phyloP scores from a whole-genome alignment of 768 basidiomycete species.

The Lactarius hatsudake region DNA sequence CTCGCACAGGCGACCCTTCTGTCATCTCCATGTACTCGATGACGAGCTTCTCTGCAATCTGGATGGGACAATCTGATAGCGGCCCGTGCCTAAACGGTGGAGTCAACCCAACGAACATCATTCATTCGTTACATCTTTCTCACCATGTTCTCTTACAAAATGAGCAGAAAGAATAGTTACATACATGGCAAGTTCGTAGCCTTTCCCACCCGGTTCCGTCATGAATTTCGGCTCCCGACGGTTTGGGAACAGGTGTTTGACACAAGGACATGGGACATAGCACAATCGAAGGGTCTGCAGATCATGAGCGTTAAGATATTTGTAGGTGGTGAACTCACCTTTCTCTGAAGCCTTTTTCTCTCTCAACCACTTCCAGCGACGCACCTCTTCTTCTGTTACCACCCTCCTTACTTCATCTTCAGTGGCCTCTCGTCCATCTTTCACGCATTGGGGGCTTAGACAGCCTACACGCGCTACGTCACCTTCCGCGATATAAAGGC shows the following conservation, averaged over 20 bases:
- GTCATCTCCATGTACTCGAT: constrained; percentile 60
- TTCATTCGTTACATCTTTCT: constrained; percentile 26
- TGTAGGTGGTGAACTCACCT: constrained; percentile 41
- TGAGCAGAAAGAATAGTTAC: constrained; percentile 78
- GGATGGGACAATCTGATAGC: constrained; percentile 64
- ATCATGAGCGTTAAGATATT: not conserved
- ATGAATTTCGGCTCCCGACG: constrained; percentile 40
- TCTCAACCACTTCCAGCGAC: constrained; percentile 75
- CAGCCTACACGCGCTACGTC: constrained; percentile 74
- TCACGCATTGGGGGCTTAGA: constrained; percentile 79
- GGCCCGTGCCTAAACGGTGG: constrained; percentile 70
- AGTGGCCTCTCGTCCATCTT: constrained; percentile 52
- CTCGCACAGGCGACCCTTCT: constrained; percentile 50
- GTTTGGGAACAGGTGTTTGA: constrained; percentile 72
- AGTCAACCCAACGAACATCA: not conserved
- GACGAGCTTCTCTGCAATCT: constrained; percentile 62
- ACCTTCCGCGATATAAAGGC: constrained; percentile 75
- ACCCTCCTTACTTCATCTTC: constrained; percentile 74
- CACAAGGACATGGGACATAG: constrained; percentile 81
- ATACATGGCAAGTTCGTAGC: constrained; percentile 67
- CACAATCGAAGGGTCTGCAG: constrained; percentile 69
- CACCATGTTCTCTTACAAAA: constrained; percentile 82
- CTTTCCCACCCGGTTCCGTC: constrained; percentile 69
- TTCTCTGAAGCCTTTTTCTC: constrained; percentile 70
- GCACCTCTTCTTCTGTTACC: constrained; percentile 59